A percentile compares a stretch with the other conserved stretches of the same genome.
Conservation (phyloP, 2,329 filamentous ascomycete genomes). For the Metarhizium brunneum region DNA sequence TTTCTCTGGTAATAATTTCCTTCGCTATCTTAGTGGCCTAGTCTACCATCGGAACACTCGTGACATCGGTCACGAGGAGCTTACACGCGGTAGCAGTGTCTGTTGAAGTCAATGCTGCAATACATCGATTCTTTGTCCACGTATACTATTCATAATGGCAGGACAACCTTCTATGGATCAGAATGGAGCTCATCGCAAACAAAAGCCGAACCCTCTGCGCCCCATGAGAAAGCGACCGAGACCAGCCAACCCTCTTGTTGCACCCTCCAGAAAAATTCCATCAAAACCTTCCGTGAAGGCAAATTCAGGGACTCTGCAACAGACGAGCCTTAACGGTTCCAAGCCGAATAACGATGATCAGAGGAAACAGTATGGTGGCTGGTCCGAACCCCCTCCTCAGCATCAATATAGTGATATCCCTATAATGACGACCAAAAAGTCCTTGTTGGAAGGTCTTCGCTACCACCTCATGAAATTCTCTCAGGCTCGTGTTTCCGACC, state of each 20-base stretch:
- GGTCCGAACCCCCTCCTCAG: conserved; percentile 42
- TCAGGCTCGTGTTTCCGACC: conserved; percentile 46
- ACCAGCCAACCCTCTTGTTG: conserved; percentile 53
- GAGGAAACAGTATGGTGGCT: conserved; percentile 43
- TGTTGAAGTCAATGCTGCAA: neutral
- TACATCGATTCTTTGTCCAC: neutral
- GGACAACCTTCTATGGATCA: conserved; percentile 26
- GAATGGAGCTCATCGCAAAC: conserved; percentile 21
- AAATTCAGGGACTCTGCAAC: conserved; percentile 11
- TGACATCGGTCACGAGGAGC: neutral
- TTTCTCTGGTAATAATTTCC: too few relatives aligned
- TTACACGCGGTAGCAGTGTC: neutral
- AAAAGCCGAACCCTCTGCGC: conserved; percentile 27
- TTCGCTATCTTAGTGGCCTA: too few relatives aligned
- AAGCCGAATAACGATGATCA: conserved; percentile 30
- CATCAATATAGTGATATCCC: conserved; percentile 49
- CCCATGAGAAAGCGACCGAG: conserved; percentile 29
- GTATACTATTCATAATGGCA: conserved; percentile 29
- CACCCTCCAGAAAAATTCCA: conserved; percentile 42
- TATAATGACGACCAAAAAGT: conserved; percentile 74
- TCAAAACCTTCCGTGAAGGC: conserved; percentile 13
- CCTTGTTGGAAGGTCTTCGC: conserved; percentile 68
- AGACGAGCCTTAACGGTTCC: conserved; percentile 17
- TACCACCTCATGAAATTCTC: conserved; percentile 79
- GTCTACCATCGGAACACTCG: neutral